Evolutionary conservation across 176 grass and related monocot species (phyloP), one percentile per base, ranked within the genome.

Genomic region (Saccharum spontaneum): DNA sequence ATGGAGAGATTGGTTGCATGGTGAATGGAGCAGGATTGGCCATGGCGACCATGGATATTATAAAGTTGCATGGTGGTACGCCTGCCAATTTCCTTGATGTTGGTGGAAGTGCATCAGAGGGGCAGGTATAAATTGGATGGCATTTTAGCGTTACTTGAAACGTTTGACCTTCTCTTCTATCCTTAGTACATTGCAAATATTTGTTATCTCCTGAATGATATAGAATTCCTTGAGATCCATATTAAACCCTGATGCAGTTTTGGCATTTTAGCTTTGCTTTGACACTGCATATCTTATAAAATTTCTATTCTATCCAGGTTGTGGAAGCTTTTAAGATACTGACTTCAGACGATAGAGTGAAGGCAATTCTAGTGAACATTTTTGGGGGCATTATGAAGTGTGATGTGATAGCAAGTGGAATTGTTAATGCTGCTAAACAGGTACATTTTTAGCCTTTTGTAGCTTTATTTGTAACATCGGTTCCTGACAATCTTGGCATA

Each of bases 21-120:
- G 97, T 99, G 54, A 99, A 99, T 69, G 97, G 97, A 88, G 97
- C 97, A 76, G 97, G 97, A 82, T 87, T 99, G 79, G 97, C 97
- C 57, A 99, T 99, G 97, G 97, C 97, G 82, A 99, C 97, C 2
- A 99, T 99, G 97, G 97, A 99, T 63, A 99, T 99, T 77, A 99
- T 99, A 78, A 99, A 99, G 84, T 84, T 97, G 79, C 97, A 99
- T 86, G 97, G 97, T 57, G 97, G 97, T 77, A 99, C 97, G 60
- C 94, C 97, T 73, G 97, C 97, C 83, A 99, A 99, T 89, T 99
- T 99, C 87, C 97, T 99, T 67, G 97, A 99, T 91, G 97, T 99
- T 67, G 97, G 97, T 84, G 97, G 97, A 38, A 99, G 94, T 48
- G 97, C 97, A 67, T 99, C 97, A 59, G 97, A 99, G 86, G 86